A percentile compares a stretch with the other conserved stretches of the same genome.
phyloP scores from a whole-genome alignment of 2,329 filamentous ascomycete genomes.

The Penicillium brasilianum region DNA sequence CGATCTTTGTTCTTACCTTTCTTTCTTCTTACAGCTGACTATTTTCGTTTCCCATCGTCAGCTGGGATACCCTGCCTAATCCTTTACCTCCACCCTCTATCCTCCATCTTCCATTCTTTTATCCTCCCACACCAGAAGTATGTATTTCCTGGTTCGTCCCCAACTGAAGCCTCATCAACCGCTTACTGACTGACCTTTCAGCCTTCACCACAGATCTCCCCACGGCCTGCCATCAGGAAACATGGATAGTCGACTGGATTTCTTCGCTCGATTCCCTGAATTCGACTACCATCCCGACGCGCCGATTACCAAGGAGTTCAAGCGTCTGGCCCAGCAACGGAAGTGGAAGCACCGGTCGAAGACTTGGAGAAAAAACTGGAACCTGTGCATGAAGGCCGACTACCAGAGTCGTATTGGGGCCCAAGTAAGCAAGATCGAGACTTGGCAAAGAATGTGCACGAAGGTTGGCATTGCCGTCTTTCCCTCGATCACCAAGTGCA shows the following conservation, averaged over 20 bases:
- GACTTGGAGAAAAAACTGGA: constrained; percentile 31
- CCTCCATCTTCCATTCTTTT: too few species aligned
- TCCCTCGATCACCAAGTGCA: constrained; percentile 35
- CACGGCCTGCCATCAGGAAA: too few species aligned
- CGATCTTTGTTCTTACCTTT: neutral
- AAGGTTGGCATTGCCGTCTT: constrained; percentile 30
- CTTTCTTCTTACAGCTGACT: neutral
- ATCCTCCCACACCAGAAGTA: neutral
- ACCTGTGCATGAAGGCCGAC: constrained; percentile 26
- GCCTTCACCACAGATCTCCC: neutral
- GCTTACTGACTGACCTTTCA: neutral
- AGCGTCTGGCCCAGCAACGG: constrained; percentile 20
- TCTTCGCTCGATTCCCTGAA: neutral
- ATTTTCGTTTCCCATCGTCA: too few species aligned
- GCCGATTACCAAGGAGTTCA: constrained; percentile 24
- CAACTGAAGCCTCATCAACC: neutral
- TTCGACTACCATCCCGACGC: neutral
- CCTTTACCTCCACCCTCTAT: too few species aligned
- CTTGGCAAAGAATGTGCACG: constrained; percentile 33
- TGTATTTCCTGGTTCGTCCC: neutral
- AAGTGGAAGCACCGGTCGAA: constrained; percentile 30
- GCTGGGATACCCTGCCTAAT: too few species aligned
- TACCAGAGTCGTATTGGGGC: constrained; percentile 27
- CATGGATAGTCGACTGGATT: neutral
- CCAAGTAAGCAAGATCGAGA: constrained; percentile 18